Conservation (phyloP, 2,329 filamentous ascomycete genomes). For the Ophiosphaerella narmari region DNA sequence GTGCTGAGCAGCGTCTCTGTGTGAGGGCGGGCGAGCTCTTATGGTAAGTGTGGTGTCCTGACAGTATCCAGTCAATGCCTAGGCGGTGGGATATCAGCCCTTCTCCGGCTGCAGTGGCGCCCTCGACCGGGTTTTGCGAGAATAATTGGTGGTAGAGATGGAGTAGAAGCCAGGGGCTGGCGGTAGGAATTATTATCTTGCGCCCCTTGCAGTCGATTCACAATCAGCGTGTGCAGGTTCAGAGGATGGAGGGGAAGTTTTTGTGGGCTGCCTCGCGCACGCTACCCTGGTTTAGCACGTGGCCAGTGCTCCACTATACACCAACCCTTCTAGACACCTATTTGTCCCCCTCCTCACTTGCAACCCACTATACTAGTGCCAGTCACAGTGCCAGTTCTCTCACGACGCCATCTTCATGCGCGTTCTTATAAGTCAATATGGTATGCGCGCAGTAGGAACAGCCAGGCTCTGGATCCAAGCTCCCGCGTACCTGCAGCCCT, state of each 20-base stretch:
- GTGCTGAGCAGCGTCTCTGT: conserved; percentile 12
- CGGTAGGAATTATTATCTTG: conserved; percentile 18
- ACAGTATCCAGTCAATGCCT: background rate
- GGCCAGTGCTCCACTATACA: background rate
- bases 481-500: background rate
- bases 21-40: conserved; percentile 7
- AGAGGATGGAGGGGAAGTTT: conserved; percentile 21
- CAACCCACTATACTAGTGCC: no score
- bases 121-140: conserved; percentile 14
- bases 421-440: background rate
- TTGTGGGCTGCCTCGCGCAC: conserved; percentile 3
- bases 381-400: no score
- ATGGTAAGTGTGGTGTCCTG: conserved; percentile 22
- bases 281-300: conserved; percentile 2
- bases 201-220: conserved; percentile 29
- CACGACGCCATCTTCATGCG: no score
- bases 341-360: background rate
- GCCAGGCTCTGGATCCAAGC: no score
- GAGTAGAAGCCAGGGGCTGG: conserved; percentile 14
- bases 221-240: conserved; percentile 31
- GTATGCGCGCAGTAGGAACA: no score
- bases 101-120: conserved; percentile 16
- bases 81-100: conserved; percentile 20
- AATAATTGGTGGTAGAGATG: conserved; percentile 14
- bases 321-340: background rate